Evolutionary conservation across 108 stramenopile genomes (phyloP), one percentile per base, ranked within the genome.

Genomic region (Bacterosira constricta): DNA sequence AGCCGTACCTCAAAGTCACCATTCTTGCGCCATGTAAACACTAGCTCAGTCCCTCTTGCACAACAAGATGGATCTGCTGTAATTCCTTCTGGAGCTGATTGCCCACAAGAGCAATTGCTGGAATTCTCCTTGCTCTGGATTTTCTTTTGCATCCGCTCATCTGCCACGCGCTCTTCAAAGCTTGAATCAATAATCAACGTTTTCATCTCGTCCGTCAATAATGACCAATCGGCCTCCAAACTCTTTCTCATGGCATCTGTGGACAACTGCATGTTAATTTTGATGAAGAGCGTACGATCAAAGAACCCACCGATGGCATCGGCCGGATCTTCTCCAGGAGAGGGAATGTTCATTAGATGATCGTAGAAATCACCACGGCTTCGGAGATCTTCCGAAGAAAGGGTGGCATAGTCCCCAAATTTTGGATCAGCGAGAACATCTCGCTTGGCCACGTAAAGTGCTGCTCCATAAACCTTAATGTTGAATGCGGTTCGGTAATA

Each of bases 381-480:
- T 51, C 85, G 79, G n/a, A 95, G 81, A 50, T 91, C 89, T 57
- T 91, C 91, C 31, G 84, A 58, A 6, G 83, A 68, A 38, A 87
- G 13, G 12, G 63, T 70, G n/a, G 90, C 90, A 70, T 76, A 95
- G 30, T 62, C 56, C 31, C 68, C 79, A 39, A 94, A 84, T 52
- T 68, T 74, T 1, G 87, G 77, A 69, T 92, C 94, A 9, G 86
- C 85, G n/a, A 90, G 66, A 37, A 90, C 85, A 51, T 93, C 90
- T 11, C 85, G 81, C 69, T 91, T 91, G 18, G 90, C 77, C 11
- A 91, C 90, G 66, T 95, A 95, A 18, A 89, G 69, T 17, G 90
- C 91, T 38, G 89, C 85, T 10, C 94, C 94, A 57, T 95, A 95
- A 6, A 95, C 90, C 83, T 93, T 93, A 36, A 93, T 89, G 36